A percentile compares a stretch with the other conserved stretches of the same genome.
Evolutionary conservation across 1,139 yeast genomes (phyloP).

Genomic region (Sugiyamaella xylanicola): DNA sequence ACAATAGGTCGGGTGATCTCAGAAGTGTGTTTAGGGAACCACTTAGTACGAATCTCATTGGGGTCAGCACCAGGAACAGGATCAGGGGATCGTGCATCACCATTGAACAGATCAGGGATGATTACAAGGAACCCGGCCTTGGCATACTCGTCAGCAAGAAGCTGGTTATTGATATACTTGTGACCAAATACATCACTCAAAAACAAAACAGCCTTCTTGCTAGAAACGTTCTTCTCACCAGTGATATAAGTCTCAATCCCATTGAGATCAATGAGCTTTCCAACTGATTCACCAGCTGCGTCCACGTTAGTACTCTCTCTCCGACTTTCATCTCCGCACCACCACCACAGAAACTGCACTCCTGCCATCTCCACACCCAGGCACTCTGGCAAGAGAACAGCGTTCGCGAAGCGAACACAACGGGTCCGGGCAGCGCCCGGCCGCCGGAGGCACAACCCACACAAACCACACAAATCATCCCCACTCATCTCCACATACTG

Average conservation of each 20-base stretch:
- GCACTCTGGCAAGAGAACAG: neutral
- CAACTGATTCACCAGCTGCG: conserved; percentile 28
- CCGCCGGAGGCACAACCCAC: neutral
- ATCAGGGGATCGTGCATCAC: conserved; percentile 50
- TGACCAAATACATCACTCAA: conserved; percentile 72
- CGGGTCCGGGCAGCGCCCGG: conserved; percentile 10
- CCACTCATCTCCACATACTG: conserved; percentile 3
- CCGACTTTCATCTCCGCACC: neutral
- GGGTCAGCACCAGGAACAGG: conserved; percentile 40
- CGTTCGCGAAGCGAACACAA: too few relatives aligned
- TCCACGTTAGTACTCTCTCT: conserved; percentile 13
- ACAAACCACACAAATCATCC: too few relatives aligned
- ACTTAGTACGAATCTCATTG: conserved; percentile 41
- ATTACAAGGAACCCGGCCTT: conserved; percentile 64
- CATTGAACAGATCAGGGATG: conserved; percentile 70
- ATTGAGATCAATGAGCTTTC: conserved; percentile 24
- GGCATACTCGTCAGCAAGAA: conserved; percentile 74
- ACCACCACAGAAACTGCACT: too few relatives aligned
- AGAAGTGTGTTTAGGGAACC: conserved; percentile 59
- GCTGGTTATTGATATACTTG: conserved; percentile 54
- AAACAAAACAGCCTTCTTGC: conserved; percentile 55
- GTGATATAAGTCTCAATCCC: conserved; percentile 29
- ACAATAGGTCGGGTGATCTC: conserved; percentile 50
- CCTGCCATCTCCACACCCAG: too few relatives aligned
- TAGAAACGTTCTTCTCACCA: conserved; percentile 24